Evolutionary conservation across 352 stramenopile genomes (phyloP), one percentile per base, ranked within the genome.

Genomic region (Phytophthora cajani): DNA sequence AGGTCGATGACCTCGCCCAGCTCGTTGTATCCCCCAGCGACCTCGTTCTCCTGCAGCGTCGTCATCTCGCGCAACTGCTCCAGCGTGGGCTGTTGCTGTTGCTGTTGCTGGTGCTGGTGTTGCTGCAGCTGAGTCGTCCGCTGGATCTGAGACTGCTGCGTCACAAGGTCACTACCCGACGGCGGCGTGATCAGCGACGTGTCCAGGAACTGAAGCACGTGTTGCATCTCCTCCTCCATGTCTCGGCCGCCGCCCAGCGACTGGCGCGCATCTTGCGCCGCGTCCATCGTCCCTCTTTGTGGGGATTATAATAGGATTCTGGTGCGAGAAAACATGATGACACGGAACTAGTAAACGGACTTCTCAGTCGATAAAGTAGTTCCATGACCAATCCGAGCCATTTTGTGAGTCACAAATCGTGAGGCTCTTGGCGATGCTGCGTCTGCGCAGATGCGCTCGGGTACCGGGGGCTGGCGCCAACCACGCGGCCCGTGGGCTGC

Each of bases 1-100:
- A 79, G 57, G 59, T 83, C 85, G 55, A 91, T 91, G 10, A 91
- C 83, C 66, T 91, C 83, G 33, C 85, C 83, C 16, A 93, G 69
- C 44, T 91, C 82, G 30, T 82, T 84, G 69, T 88, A 89, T 10
- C 14, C 81, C 72, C 49, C 73, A 70, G 36, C 19, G 21, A 85
- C 78, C 62, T 79, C 74, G 33, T 64, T 68, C 21, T 90, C 81
- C 17, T 77, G 82, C 16, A 86, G 66, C 30, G 73, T 30, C 27
- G 67, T 54, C 17, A 77, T 36, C 21, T 86, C 71, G 0, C 69
- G 59, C 47, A 81, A 27, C 5, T 78, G 74, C 30, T 82, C 72
- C 5, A 36, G 44, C 5, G 60, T 64, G 30, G 40, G 58, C 23
- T 60, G 58, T 14, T 57, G 40, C 36, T 51, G 70, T 44, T 17